phyloP scores from a whole-genome alignment of 225 moss, liverwort and hornwort species.

The Polytrichum formosum region DNA sequence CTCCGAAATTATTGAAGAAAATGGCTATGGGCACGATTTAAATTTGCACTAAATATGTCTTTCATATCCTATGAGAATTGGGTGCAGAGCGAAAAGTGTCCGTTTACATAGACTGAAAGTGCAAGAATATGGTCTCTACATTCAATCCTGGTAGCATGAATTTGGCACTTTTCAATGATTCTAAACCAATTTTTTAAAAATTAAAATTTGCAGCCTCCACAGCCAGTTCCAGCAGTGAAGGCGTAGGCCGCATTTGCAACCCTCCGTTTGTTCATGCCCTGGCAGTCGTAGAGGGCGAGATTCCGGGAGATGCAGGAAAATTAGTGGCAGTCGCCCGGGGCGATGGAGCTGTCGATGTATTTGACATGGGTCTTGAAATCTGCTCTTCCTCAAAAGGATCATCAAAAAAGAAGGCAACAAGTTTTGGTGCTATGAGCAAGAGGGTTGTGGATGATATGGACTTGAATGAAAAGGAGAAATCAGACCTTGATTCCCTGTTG shows the following conservation, averaged over 20 bases:
- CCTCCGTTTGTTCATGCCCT: conserved; percentile 93
- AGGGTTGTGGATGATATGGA: background rate
- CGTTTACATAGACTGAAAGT: too few relatives aligned
- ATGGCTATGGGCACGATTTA: too few relatives aligned
- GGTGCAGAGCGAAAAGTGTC: too few relatives aligned
- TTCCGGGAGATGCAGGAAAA: conserved; percentile 67
- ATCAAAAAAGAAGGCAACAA: conserved; percentile 30
- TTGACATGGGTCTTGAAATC: conserved; percentile 59
- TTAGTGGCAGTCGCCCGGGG: conserved; percentile 81
- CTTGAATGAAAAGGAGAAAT: background rate
- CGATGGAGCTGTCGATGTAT: conserved; percentile 84
- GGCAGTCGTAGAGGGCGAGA: conserved; percentile 59
- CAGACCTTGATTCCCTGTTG: conserved; percentile 17
- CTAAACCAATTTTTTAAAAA: background rate
- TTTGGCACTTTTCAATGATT: too few relatives aligned
- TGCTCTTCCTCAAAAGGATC: conserved; percentile 21
- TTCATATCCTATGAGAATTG: too few relatives aligned
- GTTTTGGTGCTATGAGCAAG: conserved; percentile 1
- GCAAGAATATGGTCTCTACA: too few relatives aligned
- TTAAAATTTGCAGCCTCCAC: conserved; percentile 35
- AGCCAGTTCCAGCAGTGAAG: conserved; percentile 32
- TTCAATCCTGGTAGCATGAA: too few relatives aligned
- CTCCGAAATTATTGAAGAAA: too few relatives aligned
- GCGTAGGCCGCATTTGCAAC: conserved; percentile 68
- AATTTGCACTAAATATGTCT: too few relatives aligned